Evolutionary conservation across 371 early-diverging fungal species (phyloP), one percentile per base, ranked within the genome.

Genomic region (Phascolomyces articulosus): DNA sequence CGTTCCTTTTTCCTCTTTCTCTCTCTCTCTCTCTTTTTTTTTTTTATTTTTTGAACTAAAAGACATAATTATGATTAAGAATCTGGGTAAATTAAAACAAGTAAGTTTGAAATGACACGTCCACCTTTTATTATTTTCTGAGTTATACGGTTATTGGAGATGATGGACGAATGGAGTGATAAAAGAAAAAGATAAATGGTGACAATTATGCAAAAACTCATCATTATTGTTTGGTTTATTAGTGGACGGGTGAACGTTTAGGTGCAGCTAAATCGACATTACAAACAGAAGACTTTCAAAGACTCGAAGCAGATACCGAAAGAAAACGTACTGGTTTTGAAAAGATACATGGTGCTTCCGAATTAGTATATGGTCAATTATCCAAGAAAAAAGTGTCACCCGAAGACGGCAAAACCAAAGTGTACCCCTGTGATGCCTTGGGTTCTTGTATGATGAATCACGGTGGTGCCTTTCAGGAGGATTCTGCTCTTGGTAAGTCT

Each of bases 71-170:
- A 85, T 85, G 85, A 85, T 81, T 58, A 91, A 91, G 68, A 91
- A 89, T 69, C 75, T 89, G 57, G 89, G 89, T 28, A 88, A 91
- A 73, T 69, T 89, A 44, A 87, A 85, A 63, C 91, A 89, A 86
- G 89, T 86, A 70, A 63, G 11, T 24, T 44, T 48, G 47, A 28
- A 9, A 34, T 9, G 34, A 34, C 34, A 34, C 34, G 34, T 34
- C 34, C 31, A 6, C 34, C 34, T 11, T 34, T 6, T 9, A 34
- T 34, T 34, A 34, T 34, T 34, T 9, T 34, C 6, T 34, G 11
- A 34, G 11, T 9, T 34, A 11, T 34, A 34, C 34, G 20, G 41
- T 47, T n/a, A n/a, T n/a, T 20, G 21, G 56, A 24, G 40, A 40
- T 59, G 41, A 28, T 28, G 60, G 44, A 8, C 23, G 44, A 20